Evolutionary conservation across 805 yeast genomes (phyloP).

Genomic region (Phaffomyces antillensis): DNA sequence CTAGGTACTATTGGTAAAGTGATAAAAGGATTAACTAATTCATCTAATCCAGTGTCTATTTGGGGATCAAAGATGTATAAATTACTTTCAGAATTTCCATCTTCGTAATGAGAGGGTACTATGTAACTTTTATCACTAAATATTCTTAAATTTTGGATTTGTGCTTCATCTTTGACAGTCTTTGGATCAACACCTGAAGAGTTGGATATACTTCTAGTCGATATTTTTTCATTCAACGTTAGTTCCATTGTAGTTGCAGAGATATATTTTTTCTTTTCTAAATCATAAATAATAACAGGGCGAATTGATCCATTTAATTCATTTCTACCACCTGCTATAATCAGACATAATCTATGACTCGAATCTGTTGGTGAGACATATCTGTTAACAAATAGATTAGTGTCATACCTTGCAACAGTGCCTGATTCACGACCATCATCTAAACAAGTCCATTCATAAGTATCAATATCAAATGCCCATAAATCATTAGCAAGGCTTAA

Average conservation of each 20-base stretch:
- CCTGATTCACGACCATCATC: slow-evolving; percentile 34
- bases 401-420: slow-evolving; percentile 42
- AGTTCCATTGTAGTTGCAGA: slow-evolving; percentile 14
- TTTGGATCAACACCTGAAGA: slow-evolving; percentile 11
- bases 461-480: slow-evolving; percentile 57
- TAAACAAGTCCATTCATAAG: slow-evolving; percentile 47
- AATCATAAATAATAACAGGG: slow-evolving; percentile 36
- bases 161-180: not conserved
- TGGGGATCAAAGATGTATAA: slow-evolving; percentile 15
- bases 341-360: slow-evolving; percentile 33
- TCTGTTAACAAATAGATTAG: slow-evolving; percentile 38
- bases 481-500: slow-evolving; percentile 51
- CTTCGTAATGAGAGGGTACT: slow-evolving; percentile 10
- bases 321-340: slow-evolving; percentile 49
- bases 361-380: slow-evolving; percentile 30
- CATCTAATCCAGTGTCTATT: not conserved
- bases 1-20: slow-evolving; percentile 27
- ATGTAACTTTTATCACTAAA: slow-evolving; percentile 15
- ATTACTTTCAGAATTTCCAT: slow-evolving; percentile 16
- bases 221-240: slow-evolving; percentile 16
- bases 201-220: slow-evolving; percentile 2
- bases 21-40: slow-evolving; percentile 22
- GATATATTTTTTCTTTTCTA: slow-evolving; percentile 29
- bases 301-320: slow-evolving; percentile 23
- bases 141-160: slow-evolving; percentile 10